Evolutionary conservation across 257 asterid species (phyloP).

Genomic region (Nicotiana tomentosiformis): DNA sequence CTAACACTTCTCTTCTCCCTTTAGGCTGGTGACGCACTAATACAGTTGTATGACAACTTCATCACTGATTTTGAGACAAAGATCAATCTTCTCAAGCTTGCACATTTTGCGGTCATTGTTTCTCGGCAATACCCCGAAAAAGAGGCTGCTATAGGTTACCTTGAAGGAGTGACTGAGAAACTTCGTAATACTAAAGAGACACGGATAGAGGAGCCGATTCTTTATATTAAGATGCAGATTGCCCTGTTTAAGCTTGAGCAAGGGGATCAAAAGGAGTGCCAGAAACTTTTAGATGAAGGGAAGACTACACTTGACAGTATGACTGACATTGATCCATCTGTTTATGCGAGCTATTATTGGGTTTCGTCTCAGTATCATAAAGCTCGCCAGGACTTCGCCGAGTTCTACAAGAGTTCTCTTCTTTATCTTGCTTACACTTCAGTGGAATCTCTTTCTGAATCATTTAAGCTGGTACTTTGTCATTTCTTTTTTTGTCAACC

Average conservation of each 20-base stretch:
- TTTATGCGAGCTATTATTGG: slow-evolving; percentile 93
- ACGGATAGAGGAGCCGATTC: slow-evolving; percentile 88
- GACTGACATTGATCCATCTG: slow-evolving; percentile 99
- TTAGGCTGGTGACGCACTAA: slow-evolving; percentile 86
- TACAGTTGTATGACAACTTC: slow-evolving; percentile 86
- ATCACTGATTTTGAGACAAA: slow-evolving; percentile 93
- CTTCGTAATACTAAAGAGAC: slow-evolving; percentile 70
- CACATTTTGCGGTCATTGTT: slow-evolving; percentile 88
- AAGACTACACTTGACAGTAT: slow-evolving; percentile 89
- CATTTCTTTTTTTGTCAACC: neutral
- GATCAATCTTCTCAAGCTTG: slow-evolving; percentile 94
- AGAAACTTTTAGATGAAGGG: slow-evolving; percentile 81
- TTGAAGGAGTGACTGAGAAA: slow-evolving; percentile 89
- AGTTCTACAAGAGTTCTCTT: slow-evolving; percentile 88
- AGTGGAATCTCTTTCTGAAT: slow-evolving; percentile 80
- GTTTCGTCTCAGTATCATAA: slow-evolving; percentile 84
- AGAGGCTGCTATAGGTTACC: slow-evolving; percentile 74
- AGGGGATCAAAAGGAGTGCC: slow-evolving; percentile 81
- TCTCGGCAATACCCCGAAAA: slow-evolving; percentile 78
- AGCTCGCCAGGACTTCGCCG: slow-evolving; percentile 84
- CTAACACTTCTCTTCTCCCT: neutral
- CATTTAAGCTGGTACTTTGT: slow-evolving; percentile 72
- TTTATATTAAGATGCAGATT: slow-evolving; percentile 83
- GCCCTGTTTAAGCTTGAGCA: slow-evolving; percentile 78
- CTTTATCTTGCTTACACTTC: slow-evolving; percentile 92